Conservation (phyloP, 371 early-diverging fungal genomes). For the Actinomortierella wolfii region DNA sequence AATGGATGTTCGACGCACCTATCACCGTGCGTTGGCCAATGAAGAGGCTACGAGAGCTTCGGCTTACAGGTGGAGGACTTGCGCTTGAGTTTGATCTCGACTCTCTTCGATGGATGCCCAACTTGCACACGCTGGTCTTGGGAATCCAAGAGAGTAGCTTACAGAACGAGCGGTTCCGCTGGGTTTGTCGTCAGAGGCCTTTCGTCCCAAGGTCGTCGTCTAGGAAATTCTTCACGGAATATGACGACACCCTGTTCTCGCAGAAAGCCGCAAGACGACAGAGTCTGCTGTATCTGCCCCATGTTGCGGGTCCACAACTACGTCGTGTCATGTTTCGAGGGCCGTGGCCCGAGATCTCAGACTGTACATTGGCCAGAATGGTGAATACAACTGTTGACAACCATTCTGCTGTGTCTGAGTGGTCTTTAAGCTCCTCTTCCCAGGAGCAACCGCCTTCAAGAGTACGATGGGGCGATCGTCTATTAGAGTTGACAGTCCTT, state of each 20-base stretch:
- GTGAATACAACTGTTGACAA: not conserved
- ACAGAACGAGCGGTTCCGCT: too few species aligned
- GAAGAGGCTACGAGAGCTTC: too few species aligned
- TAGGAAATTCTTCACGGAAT: too few species aligned
- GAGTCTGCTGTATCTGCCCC: slow-evolving; percentile 14
- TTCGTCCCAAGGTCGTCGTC: too few species aligned
- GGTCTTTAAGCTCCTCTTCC: not conserved
- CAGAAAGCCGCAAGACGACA: not conserved
- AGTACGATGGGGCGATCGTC: slow-evolving; percentile 12
- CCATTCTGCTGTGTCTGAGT: not conserved
- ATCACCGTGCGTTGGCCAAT: too few species aligned
- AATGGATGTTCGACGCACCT: too few species aligned
- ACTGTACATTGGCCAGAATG: slow-evolving; percentile 5
- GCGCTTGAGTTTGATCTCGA: slow-evolving; percentile 24
- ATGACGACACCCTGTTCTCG: too few species aligned
- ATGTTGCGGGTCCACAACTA: slow-evolving; percentile 5
- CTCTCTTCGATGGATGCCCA: slow-evolving; percentile 25
- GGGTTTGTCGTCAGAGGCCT: too few species aligned
- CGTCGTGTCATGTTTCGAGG: slow-evolving; percentile 27
- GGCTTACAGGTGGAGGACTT: not conserved
- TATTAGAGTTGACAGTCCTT: slow-evolving; percentile 24
- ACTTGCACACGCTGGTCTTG: slow-evolving; percentile 8
- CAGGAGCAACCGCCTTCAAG: not conserved
- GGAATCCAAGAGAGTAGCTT: too few species aligned
- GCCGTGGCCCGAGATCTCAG: slow-evolving; percentile 36